These are phyloP conservation scores for Clarireedia homoeocarpa DNA, from an alignment of 2,329 filamentous ascomycete genomes.

Conservation along the genomic window DNA sequence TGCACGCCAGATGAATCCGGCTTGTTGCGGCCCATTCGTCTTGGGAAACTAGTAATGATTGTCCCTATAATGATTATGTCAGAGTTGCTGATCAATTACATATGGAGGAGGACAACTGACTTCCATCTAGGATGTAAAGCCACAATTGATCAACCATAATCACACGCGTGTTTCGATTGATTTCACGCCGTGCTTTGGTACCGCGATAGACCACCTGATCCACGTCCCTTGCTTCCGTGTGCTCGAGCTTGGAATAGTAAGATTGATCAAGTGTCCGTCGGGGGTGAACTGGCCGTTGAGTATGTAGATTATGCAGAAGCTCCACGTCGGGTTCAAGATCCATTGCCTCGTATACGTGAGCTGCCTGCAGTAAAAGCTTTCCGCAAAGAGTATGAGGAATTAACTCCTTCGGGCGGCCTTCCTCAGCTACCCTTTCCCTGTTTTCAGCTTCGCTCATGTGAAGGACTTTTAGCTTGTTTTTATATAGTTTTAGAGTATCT, in stretches of 20 bases:
- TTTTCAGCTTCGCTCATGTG: too few species aligned
- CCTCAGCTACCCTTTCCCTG: not conserved
- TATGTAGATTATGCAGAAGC: slow-evolving; percentile 16
- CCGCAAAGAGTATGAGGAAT: not conserved
- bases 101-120: slow-evolving; percentile 9
- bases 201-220: slow-evolving; percentile 23
- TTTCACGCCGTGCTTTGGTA: slow-evolving; percentile 10
- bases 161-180: slow-evolving; percentile 16
- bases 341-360: slow-evolving; percentile 18
- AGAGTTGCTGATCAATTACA: not conserved
- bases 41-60: slow-evolving; percentile 35
- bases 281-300: slow-evolving; percentile 33
- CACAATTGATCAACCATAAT: slow-evolving; percentile 39
- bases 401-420: not conserved
- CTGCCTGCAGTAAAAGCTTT: slow-evolving; percentile 15
- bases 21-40: slow-evolving; percentile 35
- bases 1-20: slow-evolving; percentile 34
- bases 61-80: slow-evolving; percentile 22
- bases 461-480: too few species aligned
- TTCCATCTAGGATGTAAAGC: slow-evolving; percentile 35
- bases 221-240: slow-evolving; percentile 32
- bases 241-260: slow-evolving; percentile 33
- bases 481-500: too few species aligned
- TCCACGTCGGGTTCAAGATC: slow-evolving; percentile 19
- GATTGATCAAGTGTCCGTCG: slow-evolving; percentile 39